Evolutionary conservation across 495 filamentous ascomycete genomes (phyloP).

Genomic region (Hapsidospora chrysogenum): DNA sequence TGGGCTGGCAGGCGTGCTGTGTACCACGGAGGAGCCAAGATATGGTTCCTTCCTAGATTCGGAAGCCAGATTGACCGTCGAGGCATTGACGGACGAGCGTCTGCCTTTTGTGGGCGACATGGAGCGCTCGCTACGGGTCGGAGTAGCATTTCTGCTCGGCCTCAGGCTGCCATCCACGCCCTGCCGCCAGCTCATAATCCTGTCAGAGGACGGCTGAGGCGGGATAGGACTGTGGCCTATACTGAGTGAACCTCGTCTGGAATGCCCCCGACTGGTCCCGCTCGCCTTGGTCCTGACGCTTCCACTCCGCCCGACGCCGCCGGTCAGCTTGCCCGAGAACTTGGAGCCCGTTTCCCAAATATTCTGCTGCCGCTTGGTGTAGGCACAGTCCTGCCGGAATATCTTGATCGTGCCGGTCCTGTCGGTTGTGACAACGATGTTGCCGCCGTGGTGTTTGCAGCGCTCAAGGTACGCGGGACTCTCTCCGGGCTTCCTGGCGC

Average conservation of each 20-base stretch:
- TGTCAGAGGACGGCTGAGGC: slow-evolving; percentile 48
- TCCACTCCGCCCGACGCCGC: slow-evolving; percentile 43
- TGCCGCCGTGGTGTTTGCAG: slow-evolving; percentile 60
- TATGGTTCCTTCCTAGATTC: slow-evolving; percentile 21
- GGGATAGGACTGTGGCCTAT: slow-evolving; percentile 14
- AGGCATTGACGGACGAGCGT: slow-evolving; percentile 14
- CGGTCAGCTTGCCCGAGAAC: slow-evolving; percentile 53
- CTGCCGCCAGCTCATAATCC: slow-evolving; percentile 87
- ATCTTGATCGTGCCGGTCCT: slow-evolving; percentile 81
- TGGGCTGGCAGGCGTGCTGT: slow-evolving; percentile 12
- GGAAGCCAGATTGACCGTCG: slow-evolving; percentile 19
- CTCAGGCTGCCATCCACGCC: slow-evolving; percentile 34
- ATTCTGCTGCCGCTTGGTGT: slow-evolving; percentile 37
- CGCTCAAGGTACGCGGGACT: slow-evolving; percentile 53
- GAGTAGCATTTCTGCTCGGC: slow-evolving; percentile 12
- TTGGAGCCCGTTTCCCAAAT: slow-evolving; percentile 56
- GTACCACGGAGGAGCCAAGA: too few relatives aligned
- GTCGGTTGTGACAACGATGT: slow-evolving; percentile 87
- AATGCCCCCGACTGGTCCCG: slow-evolving; percentile 29
- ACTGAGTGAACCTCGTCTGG: slow-evolving; percentile 36
- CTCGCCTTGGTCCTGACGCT: slow-evolving; percentile 42
- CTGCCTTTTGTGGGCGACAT: slow-evolving; percentile 28
- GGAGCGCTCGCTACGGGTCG: slow-evolving; percentile 28
- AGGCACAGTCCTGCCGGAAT: slow-evolving; percentile 86
- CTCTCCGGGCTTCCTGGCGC: slow-evolving; percentile 25